Evolutionary conservation across 2,329 filamentous ascomycete species (phyloP).

Genomic region (Xylaria sp.): DNA sequence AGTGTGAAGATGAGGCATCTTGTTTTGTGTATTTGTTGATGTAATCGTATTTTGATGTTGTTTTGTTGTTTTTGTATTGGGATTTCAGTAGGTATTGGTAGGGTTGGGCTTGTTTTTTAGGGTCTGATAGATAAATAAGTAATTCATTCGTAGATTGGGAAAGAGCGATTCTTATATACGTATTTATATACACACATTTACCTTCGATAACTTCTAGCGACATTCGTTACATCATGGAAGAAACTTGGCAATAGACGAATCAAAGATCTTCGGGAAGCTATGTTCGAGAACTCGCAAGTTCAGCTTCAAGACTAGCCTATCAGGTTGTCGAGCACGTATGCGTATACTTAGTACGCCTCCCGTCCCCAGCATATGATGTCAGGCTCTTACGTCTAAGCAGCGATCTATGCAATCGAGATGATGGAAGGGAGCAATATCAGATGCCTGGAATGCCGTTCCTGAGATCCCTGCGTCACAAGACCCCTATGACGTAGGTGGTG

Average conservation of each 20-base stretch:
- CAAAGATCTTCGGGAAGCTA: slow-evolving; percentile 5
- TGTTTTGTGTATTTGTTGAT: slow-evolving; percentile 17
- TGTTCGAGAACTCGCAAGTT: not conserved
- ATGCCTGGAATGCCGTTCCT: slow-evolving; percentile 8
- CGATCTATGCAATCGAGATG: slow-evolving; percentile 2
- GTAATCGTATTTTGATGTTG: not conserved
- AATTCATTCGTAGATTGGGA: not conserved
- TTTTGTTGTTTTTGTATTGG: not conserved
- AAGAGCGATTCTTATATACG: slow-evolving; percentile 19
- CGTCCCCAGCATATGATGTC: slow-evolving; percentile 34
- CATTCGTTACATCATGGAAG: not conserved
- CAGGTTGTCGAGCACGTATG: not conserved
- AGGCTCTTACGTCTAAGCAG: slow-evolving; percentile 25
- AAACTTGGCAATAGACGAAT: slow-evolving; percentile 24
- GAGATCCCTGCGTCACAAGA: slow-evolving; percentile 30
- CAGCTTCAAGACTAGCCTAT: slow-evolving; percentile 10
- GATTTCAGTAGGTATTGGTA: not conserved
- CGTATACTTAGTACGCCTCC: no score
- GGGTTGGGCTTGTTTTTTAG: not conserved
- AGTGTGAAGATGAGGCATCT: slow-evolving; percentile 37
- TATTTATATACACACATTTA: not conserved
- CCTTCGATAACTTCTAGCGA: not conserved
- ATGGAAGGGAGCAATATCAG: not conserved
- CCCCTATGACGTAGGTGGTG: slow-evolving; percentile 36
- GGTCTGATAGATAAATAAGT: not conserved